Conservation (phyloP, 495 filamentous ascomycete species). For the Penicillium bialowiezense region DNA sequence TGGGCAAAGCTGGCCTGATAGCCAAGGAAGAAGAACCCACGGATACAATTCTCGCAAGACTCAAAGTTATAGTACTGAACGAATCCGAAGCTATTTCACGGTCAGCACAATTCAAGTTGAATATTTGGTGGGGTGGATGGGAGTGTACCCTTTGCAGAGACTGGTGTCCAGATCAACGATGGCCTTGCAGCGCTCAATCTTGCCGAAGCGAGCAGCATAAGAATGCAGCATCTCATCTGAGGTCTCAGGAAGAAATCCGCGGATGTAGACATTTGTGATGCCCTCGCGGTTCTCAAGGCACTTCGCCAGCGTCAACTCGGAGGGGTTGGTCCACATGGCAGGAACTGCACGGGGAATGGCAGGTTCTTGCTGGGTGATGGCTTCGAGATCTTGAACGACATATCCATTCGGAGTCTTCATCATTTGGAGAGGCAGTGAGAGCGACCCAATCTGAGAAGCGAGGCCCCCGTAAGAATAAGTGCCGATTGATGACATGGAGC, state of each 20-base stretch:
- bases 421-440: constrained; percentile 36
- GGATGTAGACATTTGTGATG: constrained; percentile 95
- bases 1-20: constrained; percentile 97
- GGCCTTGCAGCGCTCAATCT: constrained; percentile 89
- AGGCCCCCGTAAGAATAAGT: constrained; percentile 22
- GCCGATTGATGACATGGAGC: constrained; percentile 10
- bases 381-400: constrained; percentile 64
- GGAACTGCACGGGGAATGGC: constrained; percentile 86
- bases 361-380: constrained; percentile 69
- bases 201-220: constrained; percentile 84
- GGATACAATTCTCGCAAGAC: constrained; percentile 92
- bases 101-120: too few species aligned
- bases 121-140: too few species aligned
- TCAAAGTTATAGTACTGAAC: constrained; percentile 85
- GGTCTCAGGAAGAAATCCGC: constrained; percentile 89
- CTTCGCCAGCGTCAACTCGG: constrained; percentile 78
- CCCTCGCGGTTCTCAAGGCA: constrained; percentile 84
- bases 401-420: constrained; percentile 50
- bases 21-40: constrained; percentile 87
- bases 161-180: constrained; percentile 92
- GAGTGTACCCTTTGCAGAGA: constrained; percentile 96
- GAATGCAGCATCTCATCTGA: constrained; percentile 83
- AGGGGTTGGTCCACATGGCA: constrained; percentile 71
- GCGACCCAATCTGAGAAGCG: constrained; percentile 20
- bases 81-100: constrained; percentile 79